phyloP scores from a whole-genome alignment of 1,284 basidiomycete genomes.

The Ceratobasidium sp. region DNA sequence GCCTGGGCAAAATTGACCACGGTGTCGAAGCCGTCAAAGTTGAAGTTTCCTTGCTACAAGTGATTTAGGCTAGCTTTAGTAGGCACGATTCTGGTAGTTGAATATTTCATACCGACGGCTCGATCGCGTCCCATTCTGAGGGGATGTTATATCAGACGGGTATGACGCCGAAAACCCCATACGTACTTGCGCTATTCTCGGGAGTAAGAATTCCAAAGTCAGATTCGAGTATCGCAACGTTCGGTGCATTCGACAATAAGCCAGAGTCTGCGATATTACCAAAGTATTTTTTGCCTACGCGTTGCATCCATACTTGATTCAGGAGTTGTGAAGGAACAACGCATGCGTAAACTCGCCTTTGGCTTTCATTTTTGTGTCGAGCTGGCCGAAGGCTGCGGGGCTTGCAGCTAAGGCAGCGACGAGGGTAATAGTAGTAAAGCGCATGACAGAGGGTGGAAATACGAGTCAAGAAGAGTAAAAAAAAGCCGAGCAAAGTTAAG shows the following conservation, averaged over 20 bases:
- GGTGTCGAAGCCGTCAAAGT: slow-evolving; percentile 34
- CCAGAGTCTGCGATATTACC: slow-evolving; percentile 24
- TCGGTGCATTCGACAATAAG: slow-evolving; percentile 54
- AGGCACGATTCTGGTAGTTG: neutral
- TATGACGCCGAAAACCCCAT: slow-evolving; percentile 44
- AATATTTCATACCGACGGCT: slow-evolving; percentile 45
- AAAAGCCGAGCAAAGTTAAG: neutral
- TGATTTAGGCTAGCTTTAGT: neutral
- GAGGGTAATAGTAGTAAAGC: neutral
- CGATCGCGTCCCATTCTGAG: slow-evolving; percentile 49
- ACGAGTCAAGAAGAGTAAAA: too few relatives aligned
- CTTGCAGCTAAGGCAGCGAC: slow-evolving; percentile 4
- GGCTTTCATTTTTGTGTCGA: slow-evolving; percentile 8
- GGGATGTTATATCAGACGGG: neutral
- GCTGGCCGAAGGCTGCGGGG: slow-evolving; percentile 4
- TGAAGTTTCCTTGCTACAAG: slow-evolving; percentile 48
- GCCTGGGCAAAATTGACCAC: slow-evolving; percentile 39
- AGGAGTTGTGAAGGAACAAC: too few relatives aligned
- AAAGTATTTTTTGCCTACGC: slow-evolving; percentile 44
- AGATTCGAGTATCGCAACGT: slow-evolving; percentile 55
- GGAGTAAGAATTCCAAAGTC: slow-evolving; percentile 54
- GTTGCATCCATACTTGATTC: too few relatives aligned
- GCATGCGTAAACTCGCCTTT: slow-evolving; percentile 1
- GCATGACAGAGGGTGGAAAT: too few relatives aligned
- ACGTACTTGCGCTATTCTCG: slow-evolving; percentile 48